Evolutionary conservation across 768 basidiomycete species (phyloP).

Genomic region (Leccinellum luteum): DNA sequence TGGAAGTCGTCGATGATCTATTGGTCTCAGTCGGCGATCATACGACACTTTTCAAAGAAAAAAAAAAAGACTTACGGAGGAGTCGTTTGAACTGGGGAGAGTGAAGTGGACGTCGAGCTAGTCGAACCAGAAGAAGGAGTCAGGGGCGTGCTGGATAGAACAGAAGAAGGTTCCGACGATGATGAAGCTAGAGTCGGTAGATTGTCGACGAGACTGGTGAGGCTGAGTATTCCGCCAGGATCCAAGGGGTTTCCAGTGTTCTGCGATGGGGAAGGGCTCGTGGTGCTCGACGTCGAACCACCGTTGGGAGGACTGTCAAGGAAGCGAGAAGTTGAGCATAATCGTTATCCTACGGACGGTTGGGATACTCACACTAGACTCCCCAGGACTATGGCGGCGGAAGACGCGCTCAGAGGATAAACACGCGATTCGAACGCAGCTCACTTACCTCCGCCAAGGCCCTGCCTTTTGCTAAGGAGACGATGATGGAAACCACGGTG

Average conservation of each 20-base stretch:
- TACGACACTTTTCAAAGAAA: background rate
- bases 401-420: background rate
- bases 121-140: slow-evolving; percentile 28
- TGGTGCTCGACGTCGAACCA: slow-evolving; percentile 2
- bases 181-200: slow-evolving; percentile 8
- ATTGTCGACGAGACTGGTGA: slow-evolving; percentile 17
- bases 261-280: background rate
- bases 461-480: slow-evolving; percentile 26
- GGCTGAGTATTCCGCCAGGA: slow-evolving; percentile 4
- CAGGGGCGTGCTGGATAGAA: slow-evolving; percentile 15
- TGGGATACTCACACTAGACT: slow-evolving; percentile 25
- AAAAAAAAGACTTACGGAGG: slow-evolving; percentile 20
- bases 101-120: slow-evolving; percentile 20
- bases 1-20: slow-evolving; percentile 13
- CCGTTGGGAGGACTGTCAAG: slow-evolving; percentile 7
- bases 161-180: slow-evolving; percentile 20
- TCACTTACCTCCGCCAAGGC: slow-evolving; percentile 28
- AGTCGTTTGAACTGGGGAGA: slow-evolving; percentile 1
- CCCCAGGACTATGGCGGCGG: slow-evolving; percentile 9
- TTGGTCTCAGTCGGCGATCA: background rate
- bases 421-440: background rate
- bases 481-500: slow-evolving; percentile 15
- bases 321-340: background rate
- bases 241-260: background rate
- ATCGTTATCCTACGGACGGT: background rate